phyloP scores from a whole-genome alignment of 495 filamentous ascomycete species.

The Tuber melanosporum region DNA sequence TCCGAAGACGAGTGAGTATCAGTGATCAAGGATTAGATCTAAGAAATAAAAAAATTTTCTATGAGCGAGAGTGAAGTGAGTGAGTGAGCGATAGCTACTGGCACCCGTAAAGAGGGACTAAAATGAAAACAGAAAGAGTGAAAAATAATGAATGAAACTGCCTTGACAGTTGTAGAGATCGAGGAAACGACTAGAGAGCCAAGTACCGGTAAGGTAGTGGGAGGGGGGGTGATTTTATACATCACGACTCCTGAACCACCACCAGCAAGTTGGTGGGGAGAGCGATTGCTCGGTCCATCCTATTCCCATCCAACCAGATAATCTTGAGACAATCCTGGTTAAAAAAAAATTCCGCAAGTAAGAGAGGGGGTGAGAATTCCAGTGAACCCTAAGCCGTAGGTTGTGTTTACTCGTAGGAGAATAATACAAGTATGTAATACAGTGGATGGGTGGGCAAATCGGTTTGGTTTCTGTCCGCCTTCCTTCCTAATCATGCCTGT shows the following conservation, averaged over 20 bases:
- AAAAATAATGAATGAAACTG: constrained; percentile 57
- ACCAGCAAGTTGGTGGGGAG: not conserved
- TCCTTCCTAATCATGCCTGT: not conserved
- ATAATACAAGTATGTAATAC: not conserved
- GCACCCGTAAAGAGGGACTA: constrained; percentile 41
- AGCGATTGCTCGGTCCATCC: not conserved
- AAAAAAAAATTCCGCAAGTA: not conserved
- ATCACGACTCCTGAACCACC: not conserved
- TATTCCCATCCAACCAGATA: not conserved
- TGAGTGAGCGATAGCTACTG: constrained; percentile 29
- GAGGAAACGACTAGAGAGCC: constrained; percentile 19
- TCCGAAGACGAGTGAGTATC: constrained; percentile 24
- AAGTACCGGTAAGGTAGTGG: not conserved
- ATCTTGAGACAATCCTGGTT: not conserved
- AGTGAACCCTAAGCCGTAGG: not conserved
- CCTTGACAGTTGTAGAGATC: constrained; percentile 37
- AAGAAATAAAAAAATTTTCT: constrained; percentile 13
- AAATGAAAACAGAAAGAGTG: constrained; percentile 43
- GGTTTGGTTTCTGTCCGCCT: not conserved
- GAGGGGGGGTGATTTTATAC: constrained; percentile 29
- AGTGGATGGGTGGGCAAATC: not conserved
- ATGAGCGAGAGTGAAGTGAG: constrained; percentile 19
- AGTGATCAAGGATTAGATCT: constrained; percentile 36
- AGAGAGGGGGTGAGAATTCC: not conserved
- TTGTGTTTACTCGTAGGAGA: not conserved